phyloP scores from a whole-genome alignment of 2,329 filamentous ascomycete genomes.

The Penicillium rolfsii region DNA sequence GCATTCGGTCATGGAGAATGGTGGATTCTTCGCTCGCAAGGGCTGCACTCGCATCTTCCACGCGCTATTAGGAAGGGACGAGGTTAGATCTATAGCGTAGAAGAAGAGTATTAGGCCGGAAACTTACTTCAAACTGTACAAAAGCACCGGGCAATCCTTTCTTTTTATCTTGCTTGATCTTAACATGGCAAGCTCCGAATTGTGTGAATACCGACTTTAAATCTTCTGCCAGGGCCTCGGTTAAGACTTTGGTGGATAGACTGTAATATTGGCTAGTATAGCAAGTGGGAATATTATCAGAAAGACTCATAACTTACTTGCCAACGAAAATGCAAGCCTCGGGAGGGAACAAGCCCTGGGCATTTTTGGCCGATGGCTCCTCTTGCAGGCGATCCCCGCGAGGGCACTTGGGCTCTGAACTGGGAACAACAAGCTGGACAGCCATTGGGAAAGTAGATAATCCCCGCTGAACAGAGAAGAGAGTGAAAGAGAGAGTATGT shows the following conservation, averaged over 20 bases:
- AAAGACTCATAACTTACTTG: slow-evolving; percentile 35
- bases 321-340: slow-evolving; percentile 45
- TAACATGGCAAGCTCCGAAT: slow-evolving; percentile 42
- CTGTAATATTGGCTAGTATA: slow-evolving; percentile 26
- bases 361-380: slow-evolving; percentile 36
- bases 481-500: background rate
- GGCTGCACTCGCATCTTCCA: slow-evolving; percentile 35
- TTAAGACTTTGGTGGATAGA: slow-evolving; percentile 30
- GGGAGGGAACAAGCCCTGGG: slow-evolving; percentile 43
- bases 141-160: slow-evolving; percentile 41
- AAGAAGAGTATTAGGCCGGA: background rate
- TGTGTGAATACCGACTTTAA: slow-evolving; percentile 35
- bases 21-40: slow-evolving; percentile 14
- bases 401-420: slow-evolving; percentile 12
- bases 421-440: slow-evolving; percentile 6
- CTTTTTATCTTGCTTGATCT: slow-evolving; percentile 40
- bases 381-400: slow-evolving; percentile 36
- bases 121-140: slow-evolving; percentile 44
- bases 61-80: slow-evolving; percentile 21
- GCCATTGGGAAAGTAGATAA: slow-evolving; percentile 8
- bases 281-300: background rate
- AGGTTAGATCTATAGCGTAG: background rate
- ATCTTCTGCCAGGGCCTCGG: slow-evolving; percentile 35
- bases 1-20: slow-evolving; percentile 22
- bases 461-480: background rate